Evolutionary conservation across 208 protist genomes (phyloP).

Genomic region (Leishmania arabica): DNA sequence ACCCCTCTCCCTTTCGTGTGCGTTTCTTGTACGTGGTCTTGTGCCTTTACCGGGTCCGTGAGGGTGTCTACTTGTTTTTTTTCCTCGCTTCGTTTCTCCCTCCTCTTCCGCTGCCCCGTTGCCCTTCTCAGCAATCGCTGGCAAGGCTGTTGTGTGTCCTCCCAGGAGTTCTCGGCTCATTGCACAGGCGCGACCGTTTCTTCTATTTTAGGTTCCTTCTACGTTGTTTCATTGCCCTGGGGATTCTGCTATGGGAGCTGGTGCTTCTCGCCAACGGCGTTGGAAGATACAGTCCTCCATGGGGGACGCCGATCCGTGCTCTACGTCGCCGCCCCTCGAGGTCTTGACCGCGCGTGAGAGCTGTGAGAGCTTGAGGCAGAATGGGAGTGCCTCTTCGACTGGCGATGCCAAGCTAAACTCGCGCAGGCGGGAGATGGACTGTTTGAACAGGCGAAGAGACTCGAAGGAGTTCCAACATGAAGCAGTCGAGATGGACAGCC

Average conservation of each 20-base stretch:
- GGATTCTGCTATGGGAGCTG: constrained; percentile 16
- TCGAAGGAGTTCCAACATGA: neutral
- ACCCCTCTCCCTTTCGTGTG: neutral
- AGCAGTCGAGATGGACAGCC: neutral
- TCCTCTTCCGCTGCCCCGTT: neutral
- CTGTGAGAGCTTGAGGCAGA: neutral
- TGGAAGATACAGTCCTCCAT: constrained; percentile 1
- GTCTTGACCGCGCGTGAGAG: neutral
- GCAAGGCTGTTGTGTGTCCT: neutral
- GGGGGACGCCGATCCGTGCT: neutral
- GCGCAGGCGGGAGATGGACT: constrained; percentile 12
- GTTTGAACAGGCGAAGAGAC: neutral
- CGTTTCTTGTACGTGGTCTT: neutral
- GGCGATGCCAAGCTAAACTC: constrained; percentile 2
- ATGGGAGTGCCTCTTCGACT: constrained; percentile 9
- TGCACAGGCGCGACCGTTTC: neutral
- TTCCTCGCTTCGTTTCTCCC: neutral
- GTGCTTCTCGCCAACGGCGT: constrained; percentile 5
- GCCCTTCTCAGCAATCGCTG: neutral
- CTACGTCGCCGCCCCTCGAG: constrained; percentile 2
- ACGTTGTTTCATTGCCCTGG: neutral
- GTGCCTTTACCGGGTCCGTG: neutral
- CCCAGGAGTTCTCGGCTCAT: neutral
- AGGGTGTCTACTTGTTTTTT: neutral
- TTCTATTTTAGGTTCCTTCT: neutral